Conservation (phyloP, 345 rosid species). For the Cardamine chenopodiifolia region DNA sequence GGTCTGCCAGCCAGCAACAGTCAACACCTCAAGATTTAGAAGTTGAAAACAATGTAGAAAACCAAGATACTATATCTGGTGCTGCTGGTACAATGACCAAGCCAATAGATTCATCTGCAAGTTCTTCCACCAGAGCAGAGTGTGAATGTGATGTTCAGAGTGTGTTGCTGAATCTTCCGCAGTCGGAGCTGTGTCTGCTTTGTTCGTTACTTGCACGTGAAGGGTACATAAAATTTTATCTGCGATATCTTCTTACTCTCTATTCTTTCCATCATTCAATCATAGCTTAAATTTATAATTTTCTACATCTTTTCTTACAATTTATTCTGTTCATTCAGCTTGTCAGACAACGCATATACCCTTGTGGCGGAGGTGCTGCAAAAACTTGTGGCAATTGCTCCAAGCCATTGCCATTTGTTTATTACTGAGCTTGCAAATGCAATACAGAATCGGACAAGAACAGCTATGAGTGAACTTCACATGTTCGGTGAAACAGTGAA, state of each 20-base stretch:
- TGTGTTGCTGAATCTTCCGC: conserved; percentile 73
- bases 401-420: conserved; percentile 79
- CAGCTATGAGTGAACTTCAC: conserved; percentile 77
- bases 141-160: conserved; percentile 62
- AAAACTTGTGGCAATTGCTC: conserved; percentile 79
- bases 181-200: conserved; percentile 75
- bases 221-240: conserved; percentile 59
- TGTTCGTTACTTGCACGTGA: conserved; percentile 95
- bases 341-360: conserved; percentile 89
- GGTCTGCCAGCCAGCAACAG: conserved; percentile 49
- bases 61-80: conserved; percentile 44
- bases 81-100: conserved; percentile 49
- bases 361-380: conserved; percentile 92
- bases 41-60: conserved; percentile 47
- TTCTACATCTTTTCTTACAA: conserved; percentile 3
- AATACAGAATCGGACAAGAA: conserved; percentile 65
- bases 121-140: conserved; percentile 47
- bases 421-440: conserved; percentile 80
- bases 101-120: conserved; percentile 48
- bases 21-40: conserved; percentile 51
- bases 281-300: not conserved
- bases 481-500: conserved; percentile 83
- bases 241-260: not conserved
- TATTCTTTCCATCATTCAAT: not conserved
- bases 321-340: conserved; percentile 48